Evolutionary conservation across 2,329 filamentous ascomycete genomes (phyloP), one percentile per base, ranked within the genome.

Genomic region (Curvularia verruculosa): DNA sequence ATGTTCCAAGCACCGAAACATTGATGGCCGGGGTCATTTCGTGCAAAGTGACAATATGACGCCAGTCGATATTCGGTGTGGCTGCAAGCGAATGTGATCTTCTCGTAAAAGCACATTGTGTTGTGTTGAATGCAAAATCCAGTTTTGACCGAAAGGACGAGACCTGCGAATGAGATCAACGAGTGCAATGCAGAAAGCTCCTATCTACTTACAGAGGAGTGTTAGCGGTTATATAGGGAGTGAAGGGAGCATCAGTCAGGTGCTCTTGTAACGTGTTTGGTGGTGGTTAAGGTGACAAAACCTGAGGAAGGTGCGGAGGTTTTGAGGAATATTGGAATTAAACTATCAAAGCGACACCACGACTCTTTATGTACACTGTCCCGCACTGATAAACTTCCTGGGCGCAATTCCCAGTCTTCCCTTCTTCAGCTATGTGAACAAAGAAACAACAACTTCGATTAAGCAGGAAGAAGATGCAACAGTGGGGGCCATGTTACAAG

Each of bases 21-120:
- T 65, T 86, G 81, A 71, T 92, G 89, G 59, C 84, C 81, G 0
- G 85, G 85, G 65, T 91, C 87, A 70, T 90, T 91, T 56, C 90
- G 87, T 5, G 89, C 88, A 64, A 86, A 87, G 76, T 92, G 90
- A 75, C 90, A 93, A 75, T 91, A 84, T 23, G 85, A 86, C 69
- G 87, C 86, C 28, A 90, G 79, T 19, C 86, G 83, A 24, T 82
- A 76, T 15, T 79, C 77, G 5, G 80, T 82, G 76, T 91, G 89
- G 28, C 81, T 81, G 78, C 89, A 93, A 21, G 69, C 29, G 72
- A 89, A 92, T 58, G 85, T 74, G 64, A 89, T 89, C 61, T 87
- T 85, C 71, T 92, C 89, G 74, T 80, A 91, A 70, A 89, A 85
- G 66, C 88, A 91, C 88, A 91, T 90, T 12, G 8, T 51, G 21